Percentiles rank a stretch among this genome's conserved stretches.
Evolutionary conservation across 139 green algal genomes (phyloP).

Genomic region (Coelastrella sp.): DNA sequence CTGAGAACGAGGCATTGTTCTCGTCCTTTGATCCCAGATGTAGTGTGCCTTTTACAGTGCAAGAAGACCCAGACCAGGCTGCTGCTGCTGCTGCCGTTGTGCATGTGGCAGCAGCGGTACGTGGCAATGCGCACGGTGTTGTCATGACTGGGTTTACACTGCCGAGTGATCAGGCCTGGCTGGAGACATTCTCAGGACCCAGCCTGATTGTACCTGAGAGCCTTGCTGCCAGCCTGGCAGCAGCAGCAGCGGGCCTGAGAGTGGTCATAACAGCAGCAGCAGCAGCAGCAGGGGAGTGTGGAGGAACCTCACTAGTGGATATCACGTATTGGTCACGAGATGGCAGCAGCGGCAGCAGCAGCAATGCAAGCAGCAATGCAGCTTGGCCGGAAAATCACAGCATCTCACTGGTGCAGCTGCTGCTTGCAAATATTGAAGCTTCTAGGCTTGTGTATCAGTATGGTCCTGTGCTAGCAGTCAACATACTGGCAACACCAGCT

Average conservation of each 20-base stretch:
- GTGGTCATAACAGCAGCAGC: neutral
- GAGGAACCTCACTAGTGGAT: neutral
- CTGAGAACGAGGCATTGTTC: too few relatives aligned
- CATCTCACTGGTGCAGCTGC: neutral
- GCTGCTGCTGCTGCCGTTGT: neutral
- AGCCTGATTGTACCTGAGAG: neutral
- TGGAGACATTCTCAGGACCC: neutral
- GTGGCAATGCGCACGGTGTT: neutral
- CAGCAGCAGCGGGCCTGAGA: neutral
- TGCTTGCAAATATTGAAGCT: neutral
- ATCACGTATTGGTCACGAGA: neutral
- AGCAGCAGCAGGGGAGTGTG: neutral
- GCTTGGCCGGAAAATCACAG: neutral
- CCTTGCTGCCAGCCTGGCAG: neutral
- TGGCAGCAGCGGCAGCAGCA: neutral
- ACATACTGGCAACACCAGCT: neutral
- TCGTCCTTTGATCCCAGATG: too few relatives aligned
- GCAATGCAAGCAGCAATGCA: neutral
- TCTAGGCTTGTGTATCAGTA: neutral
- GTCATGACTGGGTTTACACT: neutral
- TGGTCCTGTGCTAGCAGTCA: conserved; percentile 10
- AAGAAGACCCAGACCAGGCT: too few relatives aligned
- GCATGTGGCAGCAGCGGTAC: neutral
- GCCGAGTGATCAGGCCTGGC: neutral
- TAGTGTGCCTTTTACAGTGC: too few relatives aligned